Percentiles rank a stretch among this genome's conserved stretches.
Evolutionary conservation across 2,329 filamentous ascomycete species (phyloP).

Genomic region (Eutypella sp.): DNA sequence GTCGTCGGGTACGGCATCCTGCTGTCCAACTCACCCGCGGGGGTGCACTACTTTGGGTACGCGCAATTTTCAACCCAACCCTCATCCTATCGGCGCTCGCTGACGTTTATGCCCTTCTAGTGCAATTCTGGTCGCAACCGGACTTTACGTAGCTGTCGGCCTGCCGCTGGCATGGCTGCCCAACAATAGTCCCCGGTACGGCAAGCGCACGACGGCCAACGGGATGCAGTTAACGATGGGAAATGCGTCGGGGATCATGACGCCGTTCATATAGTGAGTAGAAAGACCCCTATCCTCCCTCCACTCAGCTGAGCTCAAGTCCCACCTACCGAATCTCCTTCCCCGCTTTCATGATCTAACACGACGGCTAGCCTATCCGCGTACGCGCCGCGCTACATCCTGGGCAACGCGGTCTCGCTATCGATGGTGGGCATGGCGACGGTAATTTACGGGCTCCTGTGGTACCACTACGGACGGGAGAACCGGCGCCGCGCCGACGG

Average conservation of each 20-base stretch:
- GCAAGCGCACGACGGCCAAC: conserved; percentile 68
- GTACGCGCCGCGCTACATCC: conserved; percentile 53
- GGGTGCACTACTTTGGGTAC: conserved; percentile 64
- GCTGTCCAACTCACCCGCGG: conserved; percentile 53
- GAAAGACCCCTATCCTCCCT: not conserved
- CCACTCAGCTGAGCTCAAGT: not conserved
- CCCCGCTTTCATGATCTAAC: not conserved
- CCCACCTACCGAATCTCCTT: too few relatives aligned
- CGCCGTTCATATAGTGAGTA: conserved; percentile 57
- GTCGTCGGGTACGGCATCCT: conserved; percentile 66
- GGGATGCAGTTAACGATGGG: conserved; percentile 67
- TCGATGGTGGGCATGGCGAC: conserved; percentile 52
- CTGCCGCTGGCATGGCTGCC: conserved; percentile 55
- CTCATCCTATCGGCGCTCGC: not conserved
- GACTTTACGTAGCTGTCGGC: conserved; percentile 59
- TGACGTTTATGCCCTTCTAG: conserved; percentile 20
- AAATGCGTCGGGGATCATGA: conserved; percentile 68
- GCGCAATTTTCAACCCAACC: not conserved
- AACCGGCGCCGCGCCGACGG: conserved; percentile 43
- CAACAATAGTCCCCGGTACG: conserved; percentile 68
- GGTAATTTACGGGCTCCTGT: conserved; percentile 49
- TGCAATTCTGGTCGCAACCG: conserved; percentile 70
- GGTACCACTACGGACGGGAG: conserved; percentile 43
- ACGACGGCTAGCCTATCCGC: conserved; percentile 30
- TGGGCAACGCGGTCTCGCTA: conserved; percentile 58